These are phyloP conservation scores for Salix brachista DNA, from an alignment of 345 rosid species.

Conservation along the genomic window DNA sequence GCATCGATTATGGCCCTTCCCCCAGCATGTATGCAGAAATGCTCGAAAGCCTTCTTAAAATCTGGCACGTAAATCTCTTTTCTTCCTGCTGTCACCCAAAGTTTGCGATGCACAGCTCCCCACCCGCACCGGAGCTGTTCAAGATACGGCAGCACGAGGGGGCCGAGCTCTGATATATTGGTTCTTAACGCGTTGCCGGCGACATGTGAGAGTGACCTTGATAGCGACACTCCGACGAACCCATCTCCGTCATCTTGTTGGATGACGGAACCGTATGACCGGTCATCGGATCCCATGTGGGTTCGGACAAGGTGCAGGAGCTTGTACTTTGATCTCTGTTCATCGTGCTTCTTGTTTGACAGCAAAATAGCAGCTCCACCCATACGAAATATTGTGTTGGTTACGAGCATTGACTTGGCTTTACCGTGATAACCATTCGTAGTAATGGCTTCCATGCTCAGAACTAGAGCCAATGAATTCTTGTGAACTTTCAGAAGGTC, in stretches of 20 bases:
- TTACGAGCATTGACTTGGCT: constrained; percentile 49
- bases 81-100: constrained; percentile 8
- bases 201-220: constrained; percentile 39
- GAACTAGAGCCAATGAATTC: constrained; percentile 46
- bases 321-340: constrained; percentile 41
- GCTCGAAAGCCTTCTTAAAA: constrained; percentile 56
- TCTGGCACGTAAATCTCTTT: constrained; percentile 37
- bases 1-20: constrained; percentile 55
- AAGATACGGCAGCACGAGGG: constrained; percentile 43
- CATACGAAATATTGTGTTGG: constrained; percentile 55
- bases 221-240: constrained; percentile 44
- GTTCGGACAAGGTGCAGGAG: constrained; percentile 56
- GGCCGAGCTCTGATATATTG: constrained; percentile 49
- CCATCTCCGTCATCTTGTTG: constrained; percentile 50
- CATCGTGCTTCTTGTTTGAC: constrained; percentile 48
- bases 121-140: constrained; percentile 47
- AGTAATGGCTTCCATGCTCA: constrained; percentile 55
- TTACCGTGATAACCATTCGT: constrained; percentile 41
- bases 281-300: constrained; percentile 47
- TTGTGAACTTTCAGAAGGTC: constrained; percentile 50
- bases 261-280: constrained; percentile 41
- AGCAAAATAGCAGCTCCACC: constrained; percentile 57
- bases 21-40: constrained; percentile 65
- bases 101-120: constrained; percentile 27
- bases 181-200: constrained; percentile 48